Evolutionary conservation across 2,329 filamentous ascomycete species (phyloP).

Genomic region (Rutstroemia sydowiana): DNA sequence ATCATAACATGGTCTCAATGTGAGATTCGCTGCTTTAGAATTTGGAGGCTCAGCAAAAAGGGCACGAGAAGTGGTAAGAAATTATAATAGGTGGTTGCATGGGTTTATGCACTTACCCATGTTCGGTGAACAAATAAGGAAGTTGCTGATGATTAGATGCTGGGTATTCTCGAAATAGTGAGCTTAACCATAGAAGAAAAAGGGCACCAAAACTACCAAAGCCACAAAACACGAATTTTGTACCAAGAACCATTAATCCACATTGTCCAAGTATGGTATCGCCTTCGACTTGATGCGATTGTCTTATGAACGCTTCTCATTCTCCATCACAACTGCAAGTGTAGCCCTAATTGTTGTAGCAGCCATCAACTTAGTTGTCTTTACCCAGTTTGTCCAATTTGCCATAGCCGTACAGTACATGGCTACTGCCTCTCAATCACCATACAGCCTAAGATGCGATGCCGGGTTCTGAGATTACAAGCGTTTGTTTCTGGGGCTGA

Average conservation of each 20-base stretch:
- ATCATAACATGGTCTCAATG: background rate
- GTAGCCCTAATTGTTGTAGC: constrained; percentile 12
- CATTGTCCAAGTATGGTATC: constrained; percentile 4
- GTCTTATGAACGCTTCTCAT: background rate
- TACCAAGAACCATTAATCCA: constrained; percentile 7
- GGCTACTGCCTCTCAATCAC: background rate
- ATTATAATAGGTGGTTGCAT: background rate
- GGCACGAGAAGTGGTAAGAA: background rate
- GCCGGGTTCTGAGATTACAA: background rate
- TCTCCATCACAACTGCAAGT: constrained; percentile 9
- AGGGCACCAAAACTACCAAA: background rate
- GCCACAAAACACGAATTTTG: background rate
- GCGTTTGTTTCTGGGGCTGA: background rate
- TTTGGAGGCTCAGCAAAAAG: background rate
- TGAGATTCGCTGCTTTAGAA: background rate
- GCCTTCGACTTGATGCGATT: background rate
- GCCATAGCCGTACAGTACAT: constrained; percentile 11
- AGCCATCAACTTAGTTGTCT: constrained; percentile 8
- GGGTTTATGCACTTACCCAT: background rate
- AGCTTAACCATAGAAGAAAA: too few species aligned
- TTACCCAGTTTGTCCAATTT: constrained; percentile 10
- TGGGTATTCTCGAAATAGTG: background rate
- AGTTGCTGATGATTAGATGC: background rate
- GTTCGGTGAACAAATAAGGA: background rate
- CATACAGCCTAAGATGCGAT: background rate